Percentiles rank a stretch among this genome's conserved stretches.
Evolutionary conservation across 192 early-diverging fungal genomes (phyloP).

Genomic region (Backusella morwellensis): DNA sequence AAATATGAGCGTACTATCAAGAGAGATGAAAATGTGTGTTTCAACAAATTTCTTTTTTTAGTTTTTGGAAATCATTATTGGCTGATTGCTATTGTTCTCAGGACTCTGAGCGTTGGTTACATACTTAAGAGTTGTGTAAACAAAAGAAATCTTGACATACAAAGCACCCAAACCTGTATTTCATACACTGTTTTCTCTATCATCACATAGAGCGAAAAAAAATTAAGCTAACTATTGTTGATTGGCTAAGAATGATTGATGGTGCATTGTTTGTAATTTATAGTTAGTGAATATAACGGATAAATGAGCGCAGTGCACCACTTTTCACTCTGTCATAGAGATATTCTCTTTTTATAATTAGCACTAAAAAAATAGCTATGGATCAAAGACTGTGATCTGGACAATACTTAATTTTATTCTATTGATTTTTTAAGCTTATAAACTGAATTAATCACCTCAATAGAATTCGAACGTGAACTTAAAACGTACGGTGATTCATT

Average conservation of each 20-base stretch:
- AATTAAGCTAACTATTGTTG: background rate
- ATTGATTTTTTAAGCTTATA: background rate
- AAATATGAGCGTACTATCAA: background rate
- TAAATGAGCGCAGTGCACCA: background rate
- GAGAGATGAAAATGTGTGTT: background rate
- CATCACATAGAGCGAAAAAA: background rate
- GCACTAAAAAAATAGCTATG: background rate
- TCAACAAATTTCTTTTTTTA: background rate
- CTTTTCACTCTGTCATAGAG: background rate
- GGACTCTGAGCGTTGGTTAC: background rate
- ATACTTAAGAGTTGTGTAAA: background rate
- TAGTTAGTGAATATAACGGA: background rate
- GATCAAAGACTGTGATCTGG: background rate
- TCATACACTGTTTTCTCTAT: background rate
- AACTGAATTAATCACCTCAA: background rate
- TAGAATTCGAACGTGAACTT: background rate
- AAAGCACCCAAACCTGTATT: background rate
- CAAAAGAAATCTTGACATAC: background rate
- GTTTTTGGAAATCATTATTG: background rate
- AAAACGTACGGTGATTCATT: too few relatives aligned
- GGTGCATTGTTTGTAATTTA: background rate
- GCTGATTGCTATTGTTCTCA: background rate
- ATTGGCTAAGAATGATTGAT: background rate
- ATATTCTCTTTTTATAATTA: background rate
- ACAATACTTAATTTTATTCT: background rate